A percentile compares a stretch with the other conserved stretches of the same genome.
These are phyloP conservation scores for Claviceps pazoutovae DNA, from an alignment of 2,329 filamentous ascomycete species.

Conservation along the genomic window DNA sequence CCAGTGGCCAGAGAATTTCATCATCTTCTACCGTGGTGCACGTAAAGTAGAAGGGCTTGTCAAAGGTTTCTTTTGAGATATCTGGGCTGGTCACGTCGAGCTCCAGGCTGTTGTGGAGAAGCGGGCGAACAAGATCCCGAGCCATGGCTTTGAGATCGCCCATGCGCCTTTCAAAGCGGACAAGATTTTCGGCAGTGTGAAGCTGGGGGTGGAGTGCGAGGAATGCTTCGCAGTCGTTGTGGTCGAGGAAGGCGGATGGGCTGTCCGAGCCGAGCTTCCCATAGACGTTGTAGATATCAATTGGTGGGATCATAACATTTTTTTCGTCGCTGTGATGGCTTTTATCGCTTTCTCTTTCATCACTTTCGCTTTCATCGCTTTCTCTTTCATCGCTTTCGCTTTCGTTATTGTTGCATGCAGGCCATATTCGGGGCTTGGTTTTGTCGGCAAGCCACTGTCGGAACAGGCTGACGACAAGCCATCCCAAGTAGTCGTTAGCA, in stretches of 20 bases:
- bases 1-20: too few species aligned
- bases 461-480: conserved; percentile 78
- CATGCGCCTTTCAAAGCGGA: conserved; percentile 71
- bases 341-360: too few species aligned
- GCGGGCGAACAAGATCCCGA: conserved; percentile 64
- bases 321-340: too few species aligned
- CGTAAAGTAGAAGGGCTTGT: conserved; percentile 34
- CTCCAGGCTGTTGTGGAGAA: conserved; percentile 77
- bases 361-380: too few species aligned
- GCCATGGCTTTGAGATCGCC: conserved; percentile 82
- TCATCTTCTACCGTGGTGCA: conserved; percentile 31
- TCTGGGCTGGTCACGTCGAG: conserved; percentile 47
- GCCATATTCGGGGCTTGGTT: conserved; percentile 52
- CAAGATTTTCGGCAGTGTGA: conserved; percentile 76
- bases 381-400: too few species aligned
- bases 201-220: conserved; percentile 70
- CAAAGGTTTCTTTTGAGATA: conserved; percentile 18
- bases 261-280: conserved; percentile 22
- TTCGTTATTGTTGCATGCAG: conserved; percentile 14
- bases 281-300: too few species aligned
- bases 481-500: conserved; percentile 69
- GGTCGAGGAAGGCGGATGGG: conserved; percentile 51
- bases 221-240: conserved; percentile 84
- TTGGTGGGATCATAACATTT: too few species aligned
- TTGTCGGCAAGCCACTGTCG: conserved; percentile 89